Base-by-base conservation (phyloP, 2,329 filamentous ascomycete species). In the Thermothelomyces thermophilus region DNA sequence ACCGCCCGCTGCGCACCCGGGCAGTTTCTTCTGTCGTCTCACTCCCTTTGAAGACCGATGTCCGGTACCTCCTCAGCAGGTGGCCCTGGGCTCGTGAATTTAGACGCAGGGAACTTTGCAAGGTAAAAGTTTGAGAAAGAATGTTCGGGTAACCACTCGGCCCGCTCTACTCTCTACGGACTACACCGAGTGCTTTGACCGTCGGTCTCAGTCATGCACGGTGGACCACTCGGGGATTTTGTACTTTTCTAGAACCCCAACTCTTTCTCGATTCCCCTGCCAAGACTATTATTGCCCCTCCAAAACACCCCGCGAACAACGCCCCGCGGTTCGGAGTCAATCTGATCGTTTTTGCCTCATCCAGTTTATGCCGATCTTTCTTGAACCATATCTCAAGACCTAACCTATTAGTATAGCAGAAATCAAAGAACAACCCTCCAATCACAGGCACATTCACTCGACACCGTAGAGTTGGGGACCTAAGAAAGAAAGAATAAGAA, bases 221-320 rank as follows among this genome's bases (percentile, higher is more conserved):
- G 8, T 13, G 36, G 20, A 13, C 36, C 36, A 30, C 20, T 46
- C 41, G 35, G 42, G 24, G 16, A 35, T 31, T 43, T 45, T 24
- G 20, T 34, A 41, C 28, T 31, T 43, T 45, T 24, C 28, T 34
- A 41, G 6, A 14, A 34, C 11, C 37, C 33, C 40, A 44, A 50
- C 51, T 50, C 37, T 36, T 36, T 41, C 41, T 53, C 34, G 24
- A 41, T 43, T 39, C 47, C 47, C 46, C 49, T 41, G 49, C 46
- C 46, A 52, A 50, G 53, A 53, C 37, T 19, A 36, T 33, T 19
- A 36, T 26, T 13, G 52, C 56, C 43, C 56, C 37, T 41, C 34
- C 5, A 13, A 16, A 34, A 19, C 24, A 39, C 41, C 34, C 41
- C 30, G 17, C 39, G n/a, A n/a, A n/a, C n/a, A 34, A 19, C 24